Conservation (phyloP, 208 protist species). For the Pavlovales sp. region DNA sequence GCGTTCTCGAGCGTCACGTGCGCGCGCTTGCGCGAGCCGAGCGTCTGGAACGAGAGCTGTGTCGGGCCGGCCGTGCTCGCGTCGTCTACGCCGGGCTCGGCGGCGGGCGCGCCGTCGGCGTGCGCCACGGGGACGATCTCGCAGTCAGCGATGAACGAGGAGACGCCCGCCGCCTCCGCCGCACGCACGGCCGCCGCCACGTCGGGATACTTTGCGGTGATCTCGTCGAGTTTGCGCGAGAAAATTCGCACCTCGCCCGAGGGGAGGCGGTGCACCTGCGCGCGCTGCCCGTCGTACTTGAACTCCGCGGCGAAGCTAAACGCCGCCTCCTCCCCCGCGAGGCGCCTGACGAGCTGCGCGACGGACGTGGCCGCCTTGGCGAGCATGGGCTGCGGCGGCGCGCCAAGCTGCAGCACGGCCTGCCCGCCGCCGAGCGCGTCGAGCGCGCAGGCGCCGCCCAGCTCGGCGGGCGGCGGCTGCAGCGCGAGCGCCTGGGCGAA, state of each 20-base stretch:
- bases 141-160: neutral
- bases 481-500: too few species aligned
- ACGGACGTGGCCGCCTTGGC: neutral
- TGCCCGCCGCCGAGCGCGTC: neutral
- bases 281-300: constrained; percentile 52
- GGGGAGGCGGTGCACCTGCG: constrained; percentile 40
- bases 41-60: constrained; percentile 4
- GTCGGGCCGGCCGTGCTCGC: neutral
- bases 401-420: neutral
- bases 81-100: neutral
- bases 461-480: too few species aligned
- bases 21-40: constrained; percentile 26
- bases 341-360: neutral
- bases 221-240: constrained; percentile 39
- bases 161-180: neutral
- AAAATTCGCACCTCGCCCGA: constrained; percentile 8
- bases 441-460: too few species aligned
- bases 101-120: neutral
- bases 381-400: constrained; percentile 23
- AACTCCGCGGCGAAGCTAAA: neutral
- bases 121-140: constrained; percentile 17
- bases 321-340: too few species aligned
- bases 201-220: constrained; percentile 34
- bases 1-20: neutral
- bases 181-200: constrained; percentile 2